Evolutionary conservation across 1,284 basidiomycete genomes (phyloP), one percentile per base, ranked within the genome.

Genomic region (Ceratobasidium theobromae): DNA sequence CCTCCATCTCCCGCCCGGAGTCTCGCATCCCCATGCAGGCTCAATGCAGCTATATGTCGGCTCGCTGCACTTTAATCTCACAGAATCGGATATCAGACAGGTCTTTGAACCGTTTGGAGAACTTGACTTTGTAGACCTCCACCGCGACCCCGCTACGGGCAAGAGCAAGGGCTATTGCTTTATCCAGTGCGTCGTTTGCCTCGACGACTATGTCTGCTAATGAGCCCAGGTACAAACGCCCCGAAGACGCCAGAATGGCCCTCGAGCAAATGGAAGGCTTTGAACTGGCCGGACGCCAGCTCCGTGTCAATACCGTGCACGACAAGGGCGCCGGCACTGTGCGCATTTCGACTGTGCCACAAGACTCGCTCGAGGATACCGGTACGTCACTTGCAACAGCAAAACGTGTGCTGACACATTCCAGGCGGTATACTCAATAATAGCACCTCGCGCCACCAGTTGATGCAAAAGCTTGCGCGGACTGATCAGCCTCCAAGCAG

Each of bases 381-480:
- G 89, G 89, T 77, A 6, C 38, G 25, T 28, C n/a, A n/a, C n/a
- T n/a, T n/a, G n/a, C n/a, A n/a, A n/a, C n/a, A n/a, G n/a, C 57
- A 49, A 14, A 58, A 45, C 67, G 41, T 52, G 23, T 23, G 23
- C 55, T 70, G 3, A 57, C 8, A 67, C 89, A n/a, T 14, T 54
- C 3, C 40, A 70, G 69, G 69, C 18, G 65, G 60, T 30, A 38
- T 78, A 89, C 89, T 87, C 92, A 93, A 81, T 84, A 96, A 96
- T 80, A 91, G 90, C 81, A 91, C 90, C 72, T 93, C 92, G 75
- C 90, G 95, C 79, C 93, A 95, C 82, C 92, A 93, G 78, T 90
- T 98, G 79, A 98, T 98, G 95, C 92, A 95, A 80, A 98, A 97
- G 86, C 89, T 98, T 83, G 93, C 95, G 75, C 93, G 95, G 81